Evolutionary conservation across 2,329 filamentous ascomycete species (phyloP), one percentile per base, ranked within the genome.

Genomic region (Neocatenulostroma microsporum): DNA sequence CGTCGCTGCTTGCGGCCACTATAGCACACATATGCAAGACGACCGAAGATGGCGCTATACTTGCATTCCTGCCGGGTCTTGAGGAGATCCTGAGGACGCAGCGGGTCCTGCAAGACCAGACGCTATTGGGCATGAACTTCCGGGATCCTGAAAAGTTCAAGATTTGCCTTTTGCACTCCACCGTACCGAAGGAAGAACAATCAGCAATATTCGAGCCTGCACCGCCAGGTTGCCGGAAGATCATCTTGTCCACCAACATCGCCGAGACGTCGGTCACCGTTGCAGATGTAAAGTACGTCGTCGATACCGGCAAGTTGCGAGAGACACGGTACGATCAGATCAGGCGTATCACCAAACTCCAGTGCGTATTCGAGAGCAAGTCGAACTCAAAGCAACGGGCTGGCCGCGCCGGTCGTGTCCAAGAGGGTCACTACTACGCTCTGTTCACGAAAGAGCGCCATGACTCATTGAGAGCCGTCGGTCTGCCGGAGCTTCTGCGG

Each of bases 251-350:
- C 3, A 73, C 69, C 1, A 69, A 70, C 37, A 67, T 73, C 39
- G 68, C 67, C 5, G 70, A 73, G 46, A 70, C 67, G 0, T 69
- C 65, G 3, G 53, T 73, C 26, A 73, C 69, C 5, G 64, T 73
- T n/a, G 62, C 68, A 7, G 69, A 72, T 41, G 67, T 73, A 14
- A 61, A 62, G 36, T 66, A 63, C 46, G 67, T 74, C 2, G 54
- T 74, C 21, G 70, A 74, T 41, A 55, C 58, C 12, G 70, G 70
- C 32, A 69, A 63, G 45, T 42, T 59, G 10, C 56, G 63, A 19
- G 54, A 61, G 30, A 49, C 49, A 14, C 45, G 56, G 23, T 70
- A 68, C 43, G 60, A 69, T 39, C 60, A 64, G 25, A 39, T 46
- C 4, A 51, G 52, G 4, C 57, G 62, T 6, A 62, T 66, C 25